phyloP scores from a whole-genome alignment of 768 basidiomycete species.

The Naematelia aurantialba region DNA sequence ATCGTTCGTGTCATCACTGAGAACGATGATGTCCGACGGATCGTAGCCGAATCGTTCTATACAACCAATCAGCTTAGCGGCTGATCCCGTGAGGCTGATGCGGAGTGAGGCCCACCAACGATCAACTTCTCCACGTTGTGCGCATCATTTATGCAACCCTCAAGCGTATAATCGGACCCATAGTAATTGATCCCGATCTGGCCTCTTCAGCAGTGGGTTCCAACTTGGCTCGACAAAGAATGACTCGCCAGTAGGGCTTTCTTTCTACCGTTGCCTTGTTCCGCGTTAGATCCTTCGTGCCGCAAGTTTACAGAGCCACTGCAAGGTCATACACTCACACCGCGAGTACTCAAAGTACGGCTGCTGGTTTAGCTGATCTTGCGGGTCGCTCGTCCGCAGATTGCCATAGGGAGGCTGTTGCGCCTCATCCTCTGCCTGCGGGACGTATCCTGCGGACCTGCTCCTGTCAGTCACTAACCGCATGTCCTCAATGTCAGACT shows the following conservation, averaged over 20 bases:
- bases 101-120: slow-evolving; percentile 38
- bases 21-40: slow-evolving; percentile 73
- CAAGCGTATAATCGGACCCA: slow-evolving; percentile 63
- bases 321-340: slow-evolving; percentile 53
- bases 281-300: background rate
- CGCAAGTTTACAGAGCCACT: background rate
- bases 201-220: background rate
- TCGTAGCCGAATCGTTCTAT: slow-evolving; percentile 64
- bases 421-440: background rate
- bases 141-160: slow-evolving; percentile 90
- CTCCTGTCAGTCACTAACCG: background rate
- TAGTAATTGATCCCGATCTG: slow-evolving; percentile 82
- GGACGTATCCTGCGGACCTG: background rate
- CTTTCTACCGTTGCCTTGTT: slow-evolving; percentile 61
- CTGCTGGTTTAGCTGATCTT: slow-evolving; percentile 51
- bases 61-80: background rate
- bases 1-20: slow-evolving; percentile 71
- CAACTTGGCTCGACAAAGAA: background rate
- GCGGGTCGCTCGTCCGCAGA: background rate
- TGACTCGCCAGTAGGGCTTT: slow-evolving; percentile 78
- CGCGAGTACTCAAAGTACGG: slow-evolving; percentile 82
- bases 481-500: slow-evolving; percentile 10
- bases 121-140: slow-evolving; percentile 75
- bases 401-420: background rate
- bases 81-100: no score